Evolutionary conservation across 1,284 basidiomycete species (phyloP).

Genomic region (Pascua guehoae): DNA sequence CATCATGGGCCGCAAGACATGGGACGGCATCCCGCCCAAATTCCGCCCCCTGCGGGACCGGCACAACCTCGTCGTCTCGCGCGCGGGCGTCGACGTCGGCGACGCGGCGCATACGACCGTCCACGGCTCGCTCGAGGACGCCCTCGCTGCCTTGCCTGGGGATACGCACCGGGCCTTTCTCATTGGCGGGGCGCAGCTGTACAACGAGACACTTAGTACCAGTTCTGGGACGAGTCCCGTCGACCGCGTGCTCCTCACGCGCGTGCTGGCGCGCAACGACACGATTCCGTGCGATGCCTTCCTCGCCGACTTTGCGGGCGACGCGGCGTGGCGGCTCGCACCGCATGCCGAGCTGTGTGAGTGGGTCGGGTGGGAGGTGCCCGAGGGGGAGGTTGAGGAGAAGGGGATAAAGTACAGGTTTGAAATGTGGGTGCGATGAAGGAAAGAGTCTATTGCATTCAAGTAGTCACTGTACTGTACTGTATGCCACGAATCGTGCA

Average conservation of each 20-base stretch:
- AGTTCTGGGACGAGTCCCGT: constrained; percentile 48
- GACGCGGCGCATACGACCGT: constrained; percentile 34
- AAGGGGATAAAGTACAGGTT: constrained; percentile 78
- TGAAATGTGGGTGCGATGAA: constrained; percentile 77
- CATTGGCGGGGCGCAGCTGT: constrained; percentile 86
- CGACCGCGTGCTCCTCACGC: constrained; percentile 80
- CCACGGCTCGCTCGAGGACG: constrained; percentile 36
- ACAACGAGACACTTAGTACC: constrained; percentile 61
- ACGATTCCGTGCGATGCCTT: constrained; percentile 79
- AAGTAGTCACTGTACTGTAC: background rate
- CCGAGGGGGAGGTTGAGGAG: constrained; percentile 70
- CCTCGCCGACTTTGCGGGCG: constrained; percentile 66
- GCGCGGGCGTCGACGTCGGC: constrained; percentile 63
- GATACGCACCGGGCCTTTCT: constrained; percentile 59
- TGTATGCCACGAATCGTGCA: background rate
- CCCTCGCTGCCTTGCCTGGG: constrained; percentile 23
- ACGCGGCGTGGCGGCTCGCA: constrained; percentile 58
- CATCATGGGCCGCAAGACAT: constrained; percentile 95
- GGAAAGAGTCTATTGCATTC: constrained; percentile 10
- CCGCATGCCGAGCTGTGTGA: constrained; percentile 61
- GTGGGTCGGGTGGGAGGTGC: constrained; percentile 77
- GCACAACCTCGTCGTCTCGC: constrained; percentile 76
- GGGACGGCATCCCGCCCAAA: constrained; percentile 92
- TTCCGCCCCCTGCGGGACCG: constrained; percentile 78
- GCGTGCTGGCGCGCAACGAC: constrained; percentile 62